Evolutionary conservation across 192 early-diverging fungal genomes (phyloP), one percentile per base, ranked within the genome.

Genomic region (Entomortierella lignicola): DNA sequence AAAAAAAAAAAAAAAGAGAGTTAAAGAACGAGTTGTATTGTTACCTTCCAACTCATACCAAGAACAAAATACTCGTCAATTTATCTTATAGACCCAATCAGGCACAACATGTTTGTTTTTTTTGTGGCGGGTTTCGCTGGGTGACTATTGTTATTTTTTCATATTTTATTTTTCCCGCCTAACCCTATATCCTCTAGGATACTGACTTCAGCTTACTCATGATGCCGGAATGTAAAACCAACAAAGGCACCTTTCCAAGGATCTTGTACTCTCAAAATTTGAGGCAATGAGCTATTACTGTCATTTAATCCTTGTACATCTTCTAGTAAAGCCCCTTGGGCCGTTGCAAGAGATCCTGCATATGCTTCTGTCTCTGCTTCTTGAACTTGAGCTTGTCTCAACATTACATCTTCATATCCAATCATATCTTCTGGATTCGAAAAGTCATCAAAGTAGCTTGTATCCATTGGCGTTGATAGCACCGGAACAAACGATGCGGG

Each of bases 391-490:
- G 67, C 75, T n/a, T 79, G 62, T 11, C 68, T 47, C 41, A 79
- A 31, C 51, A 65, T 31, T 29, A 90, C 87, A 51, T 87, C 89
- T 66, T 82, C 80, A 72, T 90, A 88, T 21, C 86, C 81, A 48
- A 85, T 82, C 89, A 87, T 88, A 66, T 88, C 89, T 23, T 86
- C 84, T 51, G 87, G 89, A 58, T 90, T 87, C 21, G 85, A 85
- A 66, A 90, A 90, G 74, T 90, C 90, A 64, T 94, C 93, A 86
- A 94, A 95, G 82, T 95, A 95, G 34, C 91, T 90, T 56, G 93
- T 94, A 80, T 95, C 94, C 31, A 90, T 89, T 37, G 86, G 84
- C n/a, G 90, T 88, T 54, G 83, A 82, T 26, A 92, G 85, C 67
- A 86, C 87, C 2, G 94, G 94, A 20, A 94, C 86, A 68, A 95